phyloP scores from a whole-genome alignment of 2,329 filamentous ascomycete genomes.

The Cucurbitaria berberidis region DNA sequence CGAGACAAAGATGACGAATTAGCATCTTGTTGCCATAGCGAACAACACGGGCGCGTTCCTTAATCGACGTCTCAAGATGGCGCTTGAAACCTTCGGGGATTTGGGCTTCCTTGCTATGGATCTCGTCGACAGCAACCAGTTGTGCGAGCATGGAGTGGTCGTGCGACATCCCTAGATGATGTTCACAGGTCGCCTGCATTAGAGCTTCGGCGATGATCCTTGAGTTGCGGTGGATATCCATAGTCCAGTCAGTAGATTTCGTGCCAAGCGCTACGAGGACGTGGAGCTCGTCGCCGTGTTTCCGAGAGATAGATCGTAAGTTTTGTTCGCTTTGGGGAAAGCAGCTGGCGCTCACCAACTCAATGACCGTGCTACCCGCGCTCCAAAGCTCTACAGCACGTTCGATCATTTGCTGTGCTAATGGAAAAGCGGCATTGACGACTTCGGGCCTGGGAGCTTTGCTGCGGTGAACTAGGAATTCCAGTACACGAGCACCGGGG shows the following conservation, averaged over 20 bases:
- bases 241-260: conserved; percentile 1
- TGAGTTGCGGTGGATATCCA: conserved; percentile 23
- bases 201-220: conserved; percentile 24
- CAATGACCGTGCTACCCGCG: not conserved
- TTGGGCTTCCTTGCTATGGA: not conserved
- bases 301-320: not conserved
- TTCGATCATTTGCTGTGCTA: conserved; percentile 4
- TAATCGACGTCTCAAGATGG: not conserved
- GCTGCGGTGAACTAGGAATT: not conserved
- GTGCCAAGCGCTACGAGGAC: conserved; percentile 17
- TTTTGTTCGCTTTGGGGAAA: not conserved
- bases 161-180: conserved; percentile 19
- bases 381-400: conserved; percentile 6
- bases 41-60: conserved; percentile 3
- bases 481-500: conserved; percentile 5
- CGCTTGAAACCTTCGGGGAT: not conserved
- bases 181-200: conserved; percentile 21
- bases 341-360: conserved; percentile 1
- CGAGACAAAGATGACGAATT: conserved; percentile 53
- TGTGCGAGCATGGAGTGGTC: conserved; percentile 20
- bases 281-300: conserved; percentile 10
- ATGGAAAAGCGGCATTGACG: conserved; percentile 1
- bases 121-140: conserved; percentile 10
- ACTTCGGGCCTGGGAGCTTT: not conserved
- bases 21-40: conserved; percentile 45